Base-by-base conservation (phyloP, 768 basidiomycete species). In the Symmetrospora coprosmae region DNA sequence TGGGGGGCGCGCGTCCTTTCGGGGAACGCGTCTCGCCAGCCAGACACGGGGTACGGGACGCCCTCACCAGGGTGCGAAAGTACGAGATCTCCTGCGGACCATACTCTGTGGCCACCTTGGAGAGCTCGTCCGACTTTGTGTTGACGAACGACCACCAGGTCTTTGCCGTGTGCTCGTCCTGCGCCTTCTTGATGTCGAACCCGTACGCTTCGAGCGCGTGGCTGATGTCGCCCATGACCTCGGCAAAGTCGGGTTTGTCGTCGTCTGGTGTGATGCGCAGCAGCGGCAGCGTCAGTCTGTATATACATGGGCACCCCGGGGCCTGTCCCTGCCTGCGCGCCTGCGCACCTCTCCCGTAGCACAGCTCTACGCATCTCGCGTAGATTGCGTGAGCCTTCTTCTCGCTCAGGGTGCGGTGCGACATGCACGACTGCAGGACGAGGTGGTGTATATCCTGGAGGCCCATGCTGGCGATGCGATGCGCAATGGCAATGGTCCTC, bases 61-160 rank as follows among this genome's bases (percentile, higher is more conserved):
- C n/a, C n/a, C 62, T 5, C 21, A 63, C 62, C 4, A 62, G 6
- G 4, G 5, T 25, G 8, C 56, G 41, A 21, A 63, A 63, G 39
- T 63, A 63, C 3, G 41, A 19, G 17, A 63, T 59, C 35, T 63
- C 62, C 34, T 63, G 56, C 2, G 62, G 62, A 9, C 27, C 33
- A 40, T 63, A 63, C 21, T 63, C 56, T 7, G 62, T 63, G 1
- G 58, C 62, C 25, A 63, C 56, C 31, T 56, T 53, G 28, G 62
- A 39, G 5, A 63, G 41, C 30, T 46, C 43, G 31, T 63, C 62
- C 17, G 28, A 33, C 19, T 28, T 28, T 8, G 43, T 59, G 38
- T 63, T 63, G 53, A 39, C 21, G 47, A 63, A 63, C 19, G 46
- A 25, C 16, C 46, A 17, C 41, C 52, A 58, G 16, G 62, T 23